Evolutionary conservation across 2,329 filamentous ascomycete species (phyloP).

Genomic region (Aspergillus proliferans): DNA sequence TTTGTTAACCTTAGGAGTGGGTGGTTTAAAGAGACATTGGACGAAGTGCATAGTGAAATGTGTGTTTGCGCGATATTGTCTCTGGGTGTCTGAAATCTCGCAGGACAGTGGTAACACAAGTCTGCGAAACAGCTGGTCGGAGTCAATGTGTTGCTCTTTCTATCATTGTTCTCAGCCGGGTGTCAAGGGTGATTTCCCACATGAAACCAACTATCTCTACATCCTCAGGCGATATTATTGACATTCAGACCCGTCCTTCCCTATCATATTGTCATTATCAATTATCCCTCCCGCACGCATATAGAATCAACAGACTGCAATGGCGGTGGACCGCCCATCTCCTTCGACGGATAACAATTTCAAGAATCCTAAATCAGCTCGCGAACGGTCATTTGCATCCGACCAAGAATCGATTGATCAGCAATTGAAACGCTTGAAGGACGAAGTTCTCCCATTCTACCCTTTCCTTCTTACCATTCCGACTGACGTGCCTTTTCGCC

Average conservation of each 20-base stretch:
- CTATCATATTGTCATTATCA: background rate
- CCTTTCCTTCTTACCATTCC: conserved; percentile 44
- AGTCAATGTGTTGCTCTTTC: background rate
- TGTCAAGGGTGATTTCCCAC: background rate
- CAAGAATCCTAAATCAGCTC: conserved; percentile 18
- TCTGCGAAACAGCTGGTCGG: background rate
- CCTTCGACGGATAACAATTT: conserved; percentile 21
- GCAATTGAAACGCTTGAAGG: conserved; percentile 35
- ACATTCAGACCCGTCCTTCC: background rate
- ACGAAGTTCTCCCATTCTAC: conserved; percentile 38
- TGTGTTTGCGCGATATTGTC: no score
- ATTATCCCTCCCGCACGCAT: background rate
- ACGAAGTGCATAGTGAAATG: no score
- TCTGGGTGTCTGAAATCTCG: background rate
- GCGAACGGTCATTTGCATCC: conserved; percentile 12
- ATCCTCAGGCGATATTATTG: background rate
- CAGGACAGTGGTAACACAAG: conserved; percentile 1
- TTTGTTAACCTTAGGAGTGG: no score
- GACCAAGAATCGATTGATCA: conserved; percentile 28
- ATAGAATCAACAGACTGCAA: conserved; percentile 25
- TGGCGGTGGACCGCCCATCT: conserved; percentile 33
- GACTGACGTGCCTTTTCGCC: conserved; percentile 41
- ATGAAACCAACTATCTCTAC: background rate
- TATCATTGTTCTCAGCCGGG: background rate
- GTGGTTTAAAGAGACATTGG: no score